phyloP scores from a whole-genome alignment of 2,329 filamentous ascomycete genomes.

The Scleromitrula shiraiana region DNA sequence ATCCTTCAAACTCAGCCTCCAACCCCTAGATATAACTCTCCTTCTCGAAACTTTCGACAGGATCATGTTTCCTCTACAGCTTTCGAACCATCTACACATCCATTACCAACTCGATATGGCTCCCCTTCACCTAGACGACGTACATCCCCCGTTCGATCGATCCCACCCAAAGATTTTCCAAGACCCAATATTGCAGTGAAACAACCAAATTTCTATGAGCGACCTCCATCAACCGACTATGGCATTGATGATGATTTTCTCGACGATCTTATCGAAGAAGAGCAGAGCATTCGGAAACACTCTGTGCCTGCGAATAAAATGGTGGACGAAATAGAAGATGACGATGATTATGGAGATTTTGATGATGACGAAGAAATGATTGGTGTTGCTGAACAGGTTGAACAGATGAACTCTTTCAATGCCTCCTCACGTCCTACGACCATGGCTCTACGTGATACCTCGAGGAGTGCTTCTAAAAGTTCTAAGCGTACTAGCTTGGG shows the following conservation, averaged over 20 bases:
- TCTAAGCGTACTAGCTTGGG: conserved; percentile 11
- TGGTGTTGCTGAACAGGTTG: conserved; percentile 35
- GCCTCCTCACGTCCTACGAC: conserved; percentile 19
- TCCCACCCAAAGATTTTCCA: not conserved
- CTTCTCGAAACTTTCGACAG: not conserved
- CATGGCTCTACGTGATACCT: conserved; percentile 13
- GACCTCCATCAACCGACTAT: conserved; percentile 16
- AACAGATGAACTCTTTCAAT: conserved; percentile 29
- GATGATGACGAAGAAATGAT: conserved; percentile 33
- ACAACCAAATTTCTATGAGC: conserved; percentile 3
- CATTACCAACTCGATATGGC: not conserved
- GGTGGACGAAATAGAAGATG: conserved; percentile 10
- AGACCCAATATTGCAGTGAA: not conserved
- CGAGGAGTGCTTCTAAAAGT: conserved; percentile 14
- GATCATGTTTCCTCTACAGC: not conserved
- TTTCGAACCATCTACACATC: not conserved
- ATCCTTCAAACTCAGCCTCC: conserved; percentile 23
- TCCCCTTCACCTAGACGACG: not conserved
- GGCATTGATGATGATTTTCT: conserved; percentile 22
- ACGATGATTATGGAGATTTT: conserved; percentile 22
- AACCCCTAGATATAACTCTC: not conserved
- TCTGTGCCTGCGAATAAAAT: conserved; percentile 3
- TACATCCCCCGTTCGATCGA: not conserved
- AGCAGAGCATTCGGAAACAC: conserved; percentile 14
- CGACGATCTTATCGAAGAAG: conserved; percentile 21